A percentile compares a stretch with the other conserved stretches of the same genome.
Evolutionary conservation across 2,329 filamentous ascomycete species (phyloP).

Genomic region (Stemphylium lycopersici): DNA sequence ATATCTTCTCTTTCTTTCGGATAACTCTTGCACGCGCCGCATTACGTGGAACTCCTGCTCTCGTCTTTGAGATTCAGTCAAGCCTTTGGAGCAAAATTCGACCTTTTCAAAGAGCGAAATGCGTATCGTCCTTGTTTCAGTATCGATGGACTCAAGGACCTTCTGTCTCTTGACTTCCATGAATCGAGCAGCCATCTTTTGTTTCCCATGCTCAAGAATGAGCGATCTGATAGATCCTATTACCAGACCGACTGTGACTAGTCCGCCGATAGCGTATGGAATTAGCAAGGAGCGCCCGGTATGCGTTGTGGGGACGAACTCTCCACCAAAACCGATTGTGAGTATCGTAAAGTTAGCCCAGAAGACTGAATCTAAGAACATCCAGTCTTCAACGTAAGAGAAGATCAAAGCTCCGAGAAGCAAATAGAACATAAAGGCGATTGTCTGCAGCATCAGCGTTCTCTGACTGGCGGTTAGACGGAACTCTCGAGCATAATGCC

Average conservation of each 20-base stretch:
- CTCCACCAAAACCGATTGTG: conserved; percentile 61
- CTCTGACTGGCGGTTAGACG: conserved; percentile 62
- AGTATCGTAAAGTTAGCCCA: conserved; percentile 63
- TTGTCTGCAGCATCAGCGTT: conserved; percentile 61
- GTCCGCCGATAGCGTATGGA: conserved; percentile 61
- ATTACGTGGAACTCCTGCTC: conserved; percentile 57
- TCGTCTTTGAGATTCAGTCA: conserved; percentile 50
- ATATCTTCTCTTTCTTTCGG: conserved; percentile 47
- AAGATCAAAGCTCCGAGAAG: conserved; percentile 56
- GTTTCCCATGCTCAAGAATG: conserved; percentile 57
- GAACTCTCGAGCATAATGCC: conserved; percentile 63
- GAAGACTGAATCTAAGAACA: conserved; percentile 61
- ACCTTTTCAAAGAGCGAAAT: conserved; percentile 51
- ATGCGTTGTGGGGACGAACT: conserved; percentile 57
- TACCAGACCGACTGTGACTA: conserved; percentile 62
- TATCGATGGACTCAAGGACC: conserved; percentile 49
- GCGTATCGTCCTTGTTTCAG: conserved; percentile 50
- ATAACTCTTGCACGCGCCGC: conserved; percentile 48
- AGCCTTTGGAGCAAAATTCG: conserved; percentile 49
- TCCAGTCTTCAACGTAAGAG: conserved; percentile 59
- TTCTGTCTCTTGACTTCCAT: conserved; percentile 56
- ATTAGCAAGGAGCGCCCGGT: conserved; percentile 59
- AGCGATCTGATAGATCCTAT: conserved; percentile 60
- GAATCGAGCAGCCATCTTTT: conserved; percentile 58
- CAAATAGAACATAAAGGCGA: conserved; percentile 56